Evolutionary conservation across 768 basidiomycete species (phyloP), one percentile per base, ranked within the genome.

Genomic region (Russula sp.): DNA sequence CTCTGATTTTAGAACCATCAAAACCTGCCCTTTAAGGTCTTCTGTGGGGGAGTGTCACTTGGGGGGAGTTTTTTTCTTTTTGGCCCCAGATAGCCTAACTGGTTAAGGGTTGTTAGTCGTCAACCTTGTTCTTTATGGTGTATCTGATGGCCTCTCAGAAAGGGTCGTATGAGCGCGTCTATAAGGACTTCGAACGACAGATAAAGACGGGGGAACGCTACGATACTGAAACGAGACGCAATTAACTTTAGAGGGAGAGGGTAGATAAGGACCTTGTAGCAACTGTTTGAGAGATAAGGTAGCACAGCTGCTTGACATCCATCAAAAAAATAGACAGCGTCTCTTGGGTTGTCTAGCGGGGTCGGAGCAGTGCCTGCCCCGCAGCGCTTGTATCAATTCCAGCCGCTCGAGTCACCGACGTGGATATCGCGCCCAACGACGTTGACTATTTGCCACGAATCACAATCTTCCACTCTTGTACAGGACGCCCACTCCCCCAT

Each of bases 221-320:
- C 29, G 41, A 29, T 13, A 1, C 38, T 43, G 14, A 42, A 32
- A 10, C 20, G 39, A 49, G 39, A 46, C 3, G 46, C 34, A 49
- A 60, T 61, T 34, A 45, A 20, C 14, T 51, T 57, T 61, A 61
- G 55, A 32, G 38, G 46, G 34, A 38, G 47, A 32, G 11, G 22
- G 22, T 25, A 25, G 46, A 22, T 13, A 25, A 8, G 18, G 22
- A 29, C 25, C n/a, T n/a, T 29, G 25, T 29, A 29, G 25, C 25
- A 29, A 29, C 39, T 3, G 20, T 7, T 11, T 7, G 22, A 47
- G 47, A 56, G 47, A 56, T 35, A 49, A 29, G n/a, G 38, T 47
- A 18, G 25, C n/a, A 39, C 13, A 46, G 35, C 36, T 18, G 20
- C 43, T 60, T 36, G 39, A 16, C 39, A 46, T 46, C 45, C 2